Percentiles rank a stretch among this genome's conserved stretches.
These are phyloP conservation scores for Lentinula detonsa DNA, from an alignment of 768 basidiomycete genomes.

Conservation along the genomic window DNA sequence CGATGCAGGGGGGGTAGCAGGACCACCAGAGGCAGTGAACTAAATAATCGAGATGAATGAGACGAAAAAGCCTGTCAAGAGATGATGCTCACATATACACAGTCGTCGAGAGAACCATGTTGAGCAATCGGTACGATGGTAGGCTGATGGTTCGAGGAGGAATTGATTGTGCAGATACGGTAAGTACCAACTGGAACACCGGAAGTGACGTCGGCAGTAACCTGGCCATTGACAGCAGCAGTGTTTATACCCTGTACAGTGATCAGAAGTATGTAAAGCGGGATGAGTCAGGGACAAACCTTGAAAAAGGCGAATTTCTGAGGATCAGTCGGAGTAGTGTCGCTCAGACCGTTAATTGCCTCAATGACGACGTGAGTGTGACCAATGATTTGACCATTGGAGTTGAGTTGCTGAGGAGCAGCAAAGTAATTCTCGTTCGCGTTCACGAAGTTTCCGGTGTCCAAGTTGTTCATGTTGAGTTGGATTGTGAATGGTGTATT, in stretches of 20 bases:
- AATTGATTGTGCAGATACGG: conserved; percentile 14
- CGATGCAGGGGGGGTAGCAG: background rate
- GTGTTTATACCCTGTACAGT: conserved; percentile 32
- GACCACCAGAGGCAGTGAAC: conserved; percentile 4
- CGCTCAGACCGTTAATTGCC: conserved; percentile 36
- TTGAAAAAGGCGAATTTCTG: conserved; percentile 55
- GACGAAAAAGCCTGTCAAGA: too few species aligned
- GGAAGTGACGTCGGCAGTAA: conserved; percentile 40
- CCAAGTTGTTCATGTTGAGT: conserved; percentile 36
- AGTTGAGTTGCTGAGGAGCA: conserved; percentile 47
- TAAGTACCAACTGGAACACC: conserved; percentile 43
- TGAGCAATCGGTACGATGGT: conserved; percentile 30
- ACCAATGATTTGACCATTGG: conserved; percentile 47
- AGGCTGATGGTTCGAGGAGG: conserved; percentile 31
- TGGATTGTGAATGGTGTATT: conserved; percentile 47
- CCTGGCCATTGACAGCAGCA: conserved; percentile 35
- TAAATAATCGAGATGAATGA: background rate
- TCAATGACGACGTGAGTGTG: conserved; percentile 63
- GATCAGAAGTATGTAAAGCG: too few species aligned
- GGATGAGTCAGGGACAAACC: background rate
- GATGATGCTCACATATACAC: conserved; percentile 20
- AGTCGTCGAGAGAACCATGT: conserved; percentile 35
- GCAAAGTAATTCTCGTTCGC: conserved; percentile 38
- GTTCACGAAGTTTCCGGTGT: conserved; percentile 53
- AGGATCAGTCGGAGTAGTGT: conserved; percentile 46